Base-by-base conservation (phyloP, 2,329 filamentous ascomycete species). In the Sporothrix globosa region DNA sequence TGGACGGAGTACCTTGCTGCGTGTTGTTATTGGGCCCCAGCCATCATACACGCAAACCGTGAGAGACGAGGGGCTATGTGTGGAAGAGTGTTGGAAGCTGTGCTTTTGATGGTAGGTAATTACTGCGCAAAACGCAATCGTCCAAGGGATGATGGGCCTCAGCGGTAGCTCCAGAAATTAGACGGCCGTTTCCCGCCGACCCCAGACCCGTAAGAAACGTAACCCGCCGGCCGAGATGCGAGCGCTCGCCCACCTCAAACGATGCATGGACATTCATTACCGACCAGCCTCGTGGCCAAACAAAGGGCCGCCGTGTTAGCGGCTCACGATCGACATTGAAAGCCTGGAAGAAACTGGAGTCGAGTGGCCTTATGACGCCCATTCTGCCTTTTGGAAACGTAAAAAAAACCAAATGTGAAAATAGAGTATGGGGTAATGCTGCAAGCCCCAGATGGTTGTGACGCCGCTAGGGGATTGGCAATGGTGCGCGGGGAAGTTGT, bases 101-200 rank as follows among this genome's bases (percentile, higher is more conserved):
- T 34, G 34, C 34, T 34, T 7, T 34, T 6, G 34, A 34, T 9
- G 34, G 34, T 34, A 34, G 7, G n/a, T 3, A 54, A 21, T 2
- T 27, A 24, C 21, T 14, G 9, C 27, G 19, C 17, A 13, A 7
- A 39, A 58, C 4, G 39, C 44, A 39, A 41, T 63, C 39, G 46
- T 63, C 39, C 58, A 63, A 41, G 58, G 39, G n/a, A 17, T 19
- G n/a, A 11, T 24, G 4, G n/a, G 13, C 6, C 44, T 17, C 13
- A 4, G 6, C 5, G 13, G 34, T 1, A 9, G 34, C 44, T 6
- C 17, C 41, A 48, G 44, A 48, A 19, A 48, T 10, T 17, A 30
- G 46, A 52, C 63, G 63, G 63, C 63, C 63, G 63, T 66, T 50
- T 39, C 63, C 63, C 61, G 46, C 63, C 63, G 63, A 52, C 21